Evolutionary conservation across 1,139 yeast genomes (phyloP).

Genomic region (Diutina mesorugosa): DNA sequence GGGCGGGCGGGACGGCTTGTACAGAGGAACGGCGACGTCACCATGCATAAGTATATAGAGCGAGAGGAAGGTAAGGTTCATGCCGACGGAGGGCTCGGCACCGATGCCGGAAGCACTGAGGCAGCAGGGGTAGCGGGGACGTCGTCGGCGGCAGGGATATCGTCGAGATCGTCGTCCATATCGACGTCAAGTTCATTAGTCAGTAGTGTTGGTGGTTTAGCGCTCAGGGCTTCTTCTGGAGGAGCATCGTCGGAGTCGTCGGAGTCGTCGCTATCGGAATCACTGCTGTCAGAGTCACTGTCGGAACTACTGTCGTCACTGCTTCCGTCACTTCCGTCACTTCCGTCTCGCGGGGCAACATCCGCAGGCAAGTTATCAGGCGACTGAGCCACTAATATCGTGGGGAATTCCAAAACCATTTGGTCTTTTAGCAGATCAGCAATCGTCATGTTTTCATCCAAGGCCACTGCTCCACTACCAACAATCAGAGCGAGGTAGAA

Average conservation of each 20-base stretch:
- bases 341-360: background rate
- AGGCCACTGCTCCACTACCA: background rate
- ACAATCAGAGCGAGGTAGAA: background rate
- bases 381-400: background rate
- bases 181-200: background rate
- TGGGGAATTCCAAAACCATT: background rate
- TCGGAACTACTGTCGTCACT: background rate
- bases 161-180: background rate
- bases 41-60: background rate
- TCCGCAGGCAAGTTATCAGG: background rate
- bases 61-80: background rate
- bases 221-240: background rate
- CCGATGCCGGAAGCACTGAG: background rate
- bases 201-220: background rate
- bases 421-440: background rate
- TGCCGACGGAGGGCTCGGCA: background rate
- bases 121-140: background rate
- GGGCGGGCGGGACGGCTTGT: background rate
- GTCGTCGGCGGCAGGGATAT: background rate
- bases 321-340: background rate
- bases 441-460: background rate
- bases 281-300: background rate
- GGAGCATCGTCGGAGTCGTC: background rate
- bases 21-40: background rate
- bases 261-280: background rate